These are phyloP conservation scores for Zoysia japonica DNA, from an alignment of 176 grass and related monocot species.

Conservation along the genomic window DNA sequence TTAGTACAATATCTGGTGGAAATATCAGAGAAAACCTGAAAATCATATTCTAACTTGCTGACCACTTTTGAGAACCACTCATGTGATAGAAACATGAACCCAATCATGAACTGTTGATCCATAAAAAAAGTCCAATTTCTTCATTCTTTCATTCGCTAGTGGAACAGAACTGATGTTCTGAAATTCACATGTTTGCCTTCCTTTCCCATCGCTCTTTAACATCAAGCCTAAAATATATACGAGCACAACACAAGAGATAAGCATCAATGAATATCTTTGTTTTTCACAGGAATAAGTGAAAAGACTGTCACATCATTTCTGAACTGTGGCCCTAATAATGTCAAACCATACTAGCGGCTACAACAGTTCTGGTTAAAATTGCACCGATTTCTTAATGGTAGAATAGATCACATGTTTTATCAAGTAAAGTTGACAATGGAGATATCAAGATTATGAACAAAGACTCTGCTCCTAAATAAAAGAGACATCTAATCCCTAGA, in stretches of 20 bases:
- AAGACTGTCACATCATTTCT: conserved; percentile 14
- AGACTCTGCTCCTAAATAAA: not conserved
- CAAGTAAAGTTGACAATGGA: conserved; percentile 4
- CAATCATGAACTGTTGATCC: not conserved
- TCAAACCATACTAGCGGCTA: conserved; percentile 11
- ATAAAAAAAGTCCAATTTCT: not conserved
- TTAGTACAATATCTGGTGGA: not conserved
- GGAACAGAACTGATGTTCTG: conserved; percentile 8
- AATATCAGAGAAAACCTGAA: not conserved
- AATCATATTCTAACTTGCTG: conserved; percentile 20
- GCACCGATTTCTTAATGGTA: not conserved
- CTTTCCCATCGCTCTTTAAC: conserved; percentile 59
- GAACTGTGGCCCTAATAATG: conserved; percentile 13
- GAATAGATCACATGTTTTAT: conserved; percentile 3
- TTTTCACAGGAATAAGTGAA: conserved; percentile 19
- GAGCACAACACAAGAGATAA: not conserved
- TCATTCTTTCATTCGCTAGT: not conserved
- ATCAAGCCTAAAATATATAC: conserved; percentile 49
- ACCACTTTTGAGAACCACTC: not conserved
- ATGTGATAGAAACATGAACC: not conserved
- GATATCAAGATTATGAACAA: conserved; percentile 12
- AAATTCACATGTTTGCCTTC: conserved; percentile 55
- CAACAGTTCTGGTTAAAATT: conserved; percentile 7
- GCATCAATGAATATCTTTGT: not conserved
- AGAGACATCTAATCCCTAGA: not conserved